Percentiles rank a stretch among this genome's conserved stretches.
phyloP scores from a whole-genome alignment of 228 moss, liverwort and hornwort species.

The Sphagnum magellanicum region DNA sequence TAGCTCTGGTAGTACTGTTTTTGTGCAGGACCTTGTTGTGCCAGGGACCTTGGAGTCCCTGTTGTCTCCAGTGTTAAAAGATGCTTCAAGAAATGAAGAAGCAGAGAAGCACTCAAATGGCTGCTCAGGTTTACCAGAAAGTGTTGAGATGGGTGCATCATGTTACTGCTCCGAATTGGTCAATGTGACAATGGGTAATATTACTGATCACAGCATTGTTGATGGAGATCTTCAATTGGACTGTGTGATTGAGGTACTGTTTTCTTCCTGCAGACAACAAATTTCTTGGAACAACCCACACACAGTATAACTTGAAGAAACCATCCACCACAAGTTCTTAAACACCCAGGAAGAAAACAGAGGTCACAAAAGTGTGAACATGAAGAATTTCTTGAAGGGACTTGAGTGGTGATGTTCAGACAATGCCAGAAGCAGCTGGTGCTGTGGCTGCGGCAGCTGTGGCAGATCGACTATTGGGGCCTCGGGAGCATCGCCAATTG shows the following conservation, averaged over 20 bases:
- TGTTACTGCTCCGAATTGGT: too few relatives aligned
- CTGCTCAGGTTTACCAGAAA: too few relatives aligned
- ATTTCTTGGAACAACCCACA: background rate
- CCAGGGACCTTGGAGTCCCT: constrained; percentile 20
- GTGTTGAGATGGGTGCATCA: too few relatives aligned
- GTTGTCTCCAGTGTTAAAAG: background rate
- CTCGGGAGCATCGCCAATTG: constrained; percentile 82
- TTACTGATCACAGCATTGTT: constrained; percentile 8
- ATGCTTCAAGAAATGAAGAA: too few relatives aligned
- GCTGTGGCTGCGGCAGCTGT: constrained; percentile 98
- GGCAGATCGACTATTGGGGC: constrained; percentile 91
- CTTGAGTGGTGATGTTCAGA: constrained; percentile 29
- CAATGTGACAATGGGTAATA: background rate
- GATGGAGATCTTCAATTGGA: constrained; percentile 29
- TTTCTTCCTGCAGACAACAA: background rate
- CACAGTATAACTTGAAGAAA: too few relatives aligned
- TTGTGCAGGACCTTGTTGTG: constrained; percentile 39
- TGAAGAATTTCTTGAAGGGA: background rate
- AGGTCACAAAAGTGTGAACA: too few relatives aligned
- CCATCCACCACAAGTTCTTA: too few relatives aligned
- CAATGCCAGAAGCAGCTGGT: constrained; percentile 98
- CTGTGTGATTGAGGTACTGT: constrained; percentile 33
- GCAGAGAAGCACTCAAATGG: too few relatives aligned
- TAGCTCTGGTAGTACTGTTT: background rate
- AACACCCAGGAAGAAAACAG: too few relatives aligned